A percentile compares a stretch with the other conserved stretches of the same genome.
Evolutionary conservation across 495 filamentous ascomycete genomes (phyloP).

Genomic region (Friedmanniomyces endolithicus): DNA sequence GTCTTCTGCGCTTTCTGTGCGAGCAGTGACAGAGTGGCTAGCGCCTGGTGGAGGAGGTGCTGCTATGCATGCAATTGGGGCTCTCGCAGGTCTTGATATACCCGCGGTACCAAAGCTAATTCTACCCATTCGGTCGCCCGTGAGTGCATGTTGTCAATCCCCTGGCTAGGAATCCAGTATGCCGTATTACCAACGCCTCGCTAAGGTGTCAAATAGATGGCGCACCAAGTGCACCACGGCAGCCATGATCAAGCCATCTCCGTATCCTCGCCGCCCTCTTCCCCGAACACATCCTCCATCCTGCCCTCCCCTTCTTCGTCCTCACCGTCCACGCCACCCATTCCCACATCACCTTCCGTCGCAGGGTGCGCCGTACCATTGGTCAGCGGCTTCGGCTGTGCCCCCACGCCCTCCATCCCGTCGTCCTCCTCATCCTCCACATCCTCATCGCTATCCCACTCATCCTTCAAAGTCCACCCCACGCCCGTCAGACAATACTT

Average conservation of each 20-base stretch:
- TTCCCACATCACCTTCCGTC: slow-evolving; percentile 41
- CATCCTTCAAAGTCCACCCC: slow-evolving; percentile 70
- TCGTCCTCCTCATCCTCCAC: slow-evolving; percentile 48
- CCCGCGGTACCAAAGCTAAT: background rate
- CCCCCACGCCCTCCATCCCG: slow-evolving; percentile 41
- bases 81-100: too few relatives aligned
- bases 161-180: background rate
- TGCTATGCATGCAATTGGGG: too few relatives aligned
- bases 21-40: too few relatives aligned
- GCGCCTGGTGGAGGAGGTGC: too few relatives aligned
- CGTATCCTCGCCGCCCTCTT: slow-evolving; percentile 8
- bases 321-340: slow-evolving; percentile 67
- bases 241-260: background rate
- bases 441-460: slow-evolving; percentile 46
- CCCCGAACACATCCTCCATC: slow-evolving; percentile 21
- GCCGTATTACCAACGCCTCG: background rate
- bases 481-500: slow-evolving; percentile 78
- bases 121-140: background rate
- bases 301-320: slow-evolving; percentile 29
- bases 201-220: background rate
- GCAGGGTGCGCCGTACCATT: slow-evolving; percentile 1
- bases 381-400: slow-evolving; percentile 3
- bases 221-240: background rate
- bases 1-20: too few relatives aligned
- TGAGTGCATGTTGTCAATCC: background rate